Percentiles rank a stretch among this genome's conserved stretches.
These are phyloP conservation scores for Hypholoma fasciculare DNA, from an alignment of 768 basidiomycete species.

Conservation along the genomic window DNA sequence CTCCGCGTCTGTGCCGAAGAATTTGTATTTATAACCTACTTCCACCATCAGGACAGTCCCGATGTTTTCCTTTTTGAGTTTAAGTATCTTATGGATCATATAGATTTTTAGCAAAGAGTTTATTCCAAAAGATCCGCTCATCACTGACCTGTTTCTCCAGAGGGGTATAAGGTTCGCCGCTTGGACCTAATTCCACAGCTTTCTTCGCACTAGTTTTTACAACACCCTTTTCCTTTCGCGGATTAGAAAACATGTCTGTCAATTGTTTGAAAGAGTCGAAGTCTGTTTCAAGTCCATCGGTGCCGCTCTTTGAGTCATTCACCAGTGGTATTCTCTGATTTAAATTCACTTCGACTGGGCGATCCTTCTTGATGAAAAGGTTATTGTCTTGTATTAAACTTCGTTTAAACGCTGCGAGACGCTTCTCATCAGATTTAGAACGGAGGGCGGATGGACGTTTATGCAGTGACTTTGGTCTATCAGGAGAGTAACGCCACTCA, in stretches of 20 bases:
- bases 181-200: conserved; percentile 55
- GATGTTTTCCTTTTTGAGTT: conserved; percentile 64
- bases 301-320: conserved; percentile 1
- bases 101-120: background rate
- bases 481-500: conserved; percentile 47
- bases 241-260: conserved; percentile 45
- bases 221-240: conserved; percentile 36
- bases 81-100: conserved; percentile 38
- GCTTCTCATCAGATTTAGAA: conserved; percentile 22
- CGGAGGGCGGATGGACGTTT: conserved; percentile 17
- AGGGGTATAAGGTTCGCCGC: conserved; percentile 73
- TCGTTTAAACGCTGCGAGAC: conserved; percentile 47
- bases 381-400: conserved; percentile 51
- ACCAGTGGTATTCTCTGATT: no score
- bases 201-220: conserved; percentile 30
- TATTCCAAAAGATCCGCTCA: background rate
- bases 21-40: conserved; percentile 82
- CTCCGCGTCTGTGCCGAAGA: conserved; percentile 85
- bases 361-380: conserved; percentile 27
- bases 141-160: conserved; percentile 64
- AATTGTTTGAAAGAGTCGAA: conserved; percentile 50
- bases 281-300: conserved; percentile 32
- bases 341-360: background rate
- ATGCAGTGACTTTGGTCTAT: conserved; percentile 23
- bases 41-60: conserved; percentile 77